Evolutionary conservation across 176 grass and related monocot genomes (phyloP), one percentile per base, ranked within the genome.

Genomic region (Dendrocalamus sinicus): DNA sequence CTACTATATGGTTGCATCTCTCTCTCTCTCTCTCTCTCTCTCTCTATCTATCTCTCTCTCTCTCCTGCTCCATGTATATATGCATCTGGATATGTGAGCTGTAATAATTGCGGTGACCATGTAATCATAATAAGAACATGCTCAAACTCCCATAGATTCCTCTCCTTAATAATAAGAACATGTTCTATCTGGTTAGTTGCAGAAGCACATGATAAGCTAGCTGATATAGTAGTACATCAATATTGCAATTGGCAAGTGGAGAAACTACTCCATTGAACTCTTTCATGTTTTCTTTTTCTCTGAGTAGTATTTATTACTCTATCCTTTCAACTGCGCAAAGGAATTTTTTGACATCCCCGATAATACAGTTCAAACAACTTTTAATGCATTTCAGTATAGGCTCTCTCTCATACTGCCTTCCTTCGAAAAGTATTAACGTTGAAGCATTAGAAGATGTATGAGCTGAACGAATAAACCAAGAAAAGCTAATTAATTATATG

Each of bases 101-200:
- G n/a, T 47, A 45, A 68, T 67, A 90, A 74, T 50, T 78, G n/a
- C 37, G 54, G 7, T n/a, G 78, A 63, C 50, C 47, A 57, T 85
- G 45, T 65, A 82, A 71, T 83, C 51, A 83, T 72, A 52, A 69
- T 80, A 84, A 70, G 15, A 79, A 68, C 79, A 90, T 88, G 83
- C 73, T 85, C 63, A 84, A 87, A 84, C 23, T 77, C 66, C 86
- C 61, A 91, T 59, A 82, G 51, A 85, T 89, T 90, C 71, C 20
- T 82, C 84, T 71, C 71, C 58, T 66, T 35, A 75, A 63, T 37
- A n/a, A n/a, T n/a, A n/a, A n/a, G n/a, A n/a, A n/a, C 47, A 70
- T 60, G 24, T 88, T 81, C 22, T 67, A 70, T 52, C 81, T 70
- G 45, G 40, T 74, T 92, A 76, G 80, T 85, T 85, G 58, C 62